Evolutionary conservation across 2,329 filamentous ascomycete species (phyloP), one percentile per base, ranked within the genome.

Genomic region (Colletotrichum spaethianum): DNA sequence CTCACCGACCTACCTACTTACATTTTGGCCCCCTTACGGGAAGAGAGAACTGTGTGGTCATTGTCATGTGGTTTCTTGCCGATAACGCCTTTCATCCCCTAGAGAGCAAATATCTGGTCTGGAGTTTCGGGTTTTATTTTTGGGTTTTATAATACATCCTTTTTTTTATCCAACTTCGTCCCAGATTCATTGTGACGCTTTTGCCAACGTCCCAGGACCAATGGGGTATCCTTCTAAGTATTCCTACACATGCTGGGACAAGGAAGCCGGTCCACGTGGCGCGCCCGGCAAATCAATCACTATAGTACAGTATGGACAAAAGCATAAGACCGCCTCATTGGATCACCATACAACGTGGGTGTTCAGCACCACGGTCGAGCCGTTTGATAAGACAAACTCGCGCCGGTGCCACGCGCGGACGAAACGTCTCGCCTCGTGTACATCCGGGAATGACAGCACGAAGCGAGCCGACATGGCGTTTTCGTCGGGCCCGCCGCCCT

Each of bases 91-190:
- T 53, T 60, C 78, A 75, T 77, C 77, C 62, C 60, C 46, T 71
- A 81, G 79, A 82, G 81, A 84, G 81, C 80, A 82, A 81, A 82
- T 83, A 81, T 80, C 77, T 79, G 83, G 83, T 83, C 79, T 78
- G 84, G 84, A 86, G 84, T 86, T 86, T 80, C 81, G 83, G 81
- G 80, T 84, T 70, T n/a, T 82, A 77, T 80, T 80, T 79, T 77
- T 77, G 83, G 80, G 55, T 55, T 48, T 53, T 81, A 79, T 84
- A 85, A 85, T 85, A 84, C 79, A 79, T 67, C 57, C 46, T 72
- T 72, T 64, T 53, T 46, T 67, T 48, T n/a, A n/a, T 36, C 20
- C 33, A n/a, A n/a, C 7, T 28, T n/a, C 33, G n/a, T 38, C 53
- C 20, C 7, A 16, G 33, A 8, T n/a, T n/a, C 18, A 18, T 8